A percentile compares a stretch with the other conserved stretches of the same genome.
phyloP scores from a whole-genome alignment of 2,329 filamentous ascomycete genomes.

The Hymenoscyphus scutula region DNA sequence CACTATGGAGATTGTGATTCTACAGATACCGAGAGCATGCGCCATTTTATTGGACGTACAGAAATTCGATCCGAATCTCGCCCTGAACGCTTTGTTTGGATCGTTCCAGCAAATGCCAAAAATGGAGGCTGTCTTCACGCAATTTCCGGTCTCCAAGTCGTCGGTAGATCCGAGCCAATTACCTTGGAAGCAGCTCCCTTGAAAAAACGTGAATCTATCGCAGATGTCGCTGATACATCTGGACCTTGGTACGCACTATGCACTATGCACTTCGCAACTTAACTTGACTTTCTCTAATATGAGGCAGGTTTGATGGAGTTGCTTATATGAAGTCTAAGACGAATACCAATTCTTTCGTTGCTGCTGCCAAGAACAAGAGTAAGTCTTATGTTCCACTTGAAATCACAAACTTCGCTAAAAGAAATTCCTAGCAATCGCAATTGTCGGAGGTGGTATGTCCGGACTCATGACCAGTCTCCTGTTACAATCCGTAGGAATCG shows the following conservation, averaged over 20 bases:
- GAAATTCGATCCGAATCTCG: constrained; percentile 17
- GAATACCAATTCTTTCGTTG: constrained; percentile 50
- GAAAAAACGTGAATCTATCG: constrained; percentile 7
- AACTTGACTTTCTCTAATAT: background rate
- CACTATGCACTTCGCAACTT: background rate
- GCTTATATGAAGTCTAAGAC: constrained; percentile 54
- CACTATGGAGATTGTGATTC: constrained; percentile 65
- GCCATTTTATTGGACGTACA: constrained; percentile 23
- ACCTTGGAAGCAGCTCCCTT: constrained; percentile 11
- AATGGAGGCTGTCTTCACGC: constrained; percentile 38
- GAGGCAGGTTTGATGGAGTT: constrained; percentile 55
- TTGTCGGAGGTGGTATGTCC: constrained; percentile 64
- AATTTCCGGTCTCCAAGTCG: constrained; percentile 31
- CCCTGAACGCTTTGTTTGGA: constrained; percentile 43
- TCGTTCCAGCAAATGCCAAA: constrained; percentile 35
- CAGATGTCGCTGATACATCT: constrained; percentile 23
- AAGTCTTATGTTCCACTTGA: constrained; percentile 19
- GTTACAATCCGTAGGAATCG: constrained; percentile 46
- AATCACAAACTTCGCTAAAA: background rate
- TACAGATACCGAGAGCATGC: constrained; percentile 50
- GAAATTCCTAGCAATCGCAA: constrained; percentile 45
- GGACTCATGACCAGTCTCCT: constrained; percentile 55
- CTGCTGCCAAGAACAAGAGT: constrained; percentile 53
- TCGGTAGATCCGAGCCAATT: constrained; percentile 23
- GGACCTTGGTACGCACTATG: constrained; percentile 50